A percentile compares a stretch with the other conserved stretches of the same genome.
phyloP scores from a whole-genome alignment of 345 rosid species.

The Xanthoceras sorbifolium region DNA sequence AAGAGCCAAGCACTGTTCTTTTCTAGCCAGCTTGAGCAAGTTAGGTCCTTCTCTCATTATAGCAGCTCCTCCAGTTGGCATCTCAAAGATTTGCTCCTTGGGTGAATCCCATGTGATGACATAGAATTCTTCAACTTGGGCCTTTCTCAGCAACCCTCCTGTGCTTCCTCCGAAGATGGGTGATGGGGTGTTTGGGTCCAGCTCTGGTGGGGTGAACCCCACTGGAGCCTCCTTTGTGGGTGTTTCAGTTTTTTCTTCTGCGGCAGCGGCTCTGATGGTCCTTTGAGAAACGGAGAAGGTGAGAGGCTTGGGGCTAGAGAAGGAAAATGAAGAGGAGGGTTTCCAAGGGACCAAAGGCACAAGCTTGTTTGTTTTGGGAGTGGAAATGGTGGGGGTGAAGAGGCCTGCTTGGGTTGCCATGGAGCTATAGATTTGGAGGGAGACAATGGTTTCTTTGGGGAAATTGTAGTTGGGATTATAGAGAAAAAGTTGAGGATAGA shows the following conservation, averaged over 20 bases:
- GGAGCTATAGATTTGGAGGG: not conserved
- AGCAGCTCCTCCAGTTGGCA: slow-evolving; percentile 96
- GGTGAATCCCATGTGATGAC: slow-evolving; percentile 97
- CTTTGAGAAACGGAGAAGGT: slow-evolving; percentile 38
- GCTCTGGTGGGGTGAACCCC: slow-evolving; percentile 81
- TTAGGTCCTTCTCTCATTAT: slow-evolving; percentile 96
- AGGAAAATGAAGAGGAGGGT: slow-evolving; percentile 35
- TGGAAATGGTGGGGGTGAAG: slow-evolving; percentile 55
- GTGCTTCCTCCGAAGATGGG: slow-evolving; percentile 94
- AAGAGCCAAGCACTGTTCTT: slow-evolving; percentile 90
- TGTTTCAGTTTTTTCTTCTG: slow-evolving; percentile 29
- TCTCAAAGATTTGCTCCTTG: slow-evolving; percentile 89
- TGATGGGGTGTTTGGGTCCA: slow-evolving; percentile 87
- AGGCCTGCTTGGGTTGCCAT: slow-evolving; percentile 78
- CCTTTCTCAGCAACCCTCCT: slow-evolving; percentile 75
- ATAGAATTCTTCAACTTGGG: slow-evolving; percentile 90
- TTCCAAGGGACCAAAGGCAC: slow-evolving; percentile 47
- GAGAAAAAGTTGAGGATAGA: not conserved
- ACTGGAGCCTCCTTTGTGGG: slow-evolving; percentile 59
- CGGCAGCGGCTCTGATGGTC: slow-evolving; percentile 41
- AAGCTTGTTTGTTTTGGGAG: slow-evolving; percentile 48
- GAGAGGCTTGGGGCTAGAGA: slow-evolving; percentile 38
- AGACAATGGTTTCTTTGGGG: not conserved
- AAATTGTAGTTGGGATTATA: not conserved
- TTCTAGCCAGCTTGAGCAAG: slow-evolving; percentile 88